phyloP scores from a whole-genome alignment of 2,329 filamentous ascomycete species.

The Aspergillus quadrilineatus region DNA sequence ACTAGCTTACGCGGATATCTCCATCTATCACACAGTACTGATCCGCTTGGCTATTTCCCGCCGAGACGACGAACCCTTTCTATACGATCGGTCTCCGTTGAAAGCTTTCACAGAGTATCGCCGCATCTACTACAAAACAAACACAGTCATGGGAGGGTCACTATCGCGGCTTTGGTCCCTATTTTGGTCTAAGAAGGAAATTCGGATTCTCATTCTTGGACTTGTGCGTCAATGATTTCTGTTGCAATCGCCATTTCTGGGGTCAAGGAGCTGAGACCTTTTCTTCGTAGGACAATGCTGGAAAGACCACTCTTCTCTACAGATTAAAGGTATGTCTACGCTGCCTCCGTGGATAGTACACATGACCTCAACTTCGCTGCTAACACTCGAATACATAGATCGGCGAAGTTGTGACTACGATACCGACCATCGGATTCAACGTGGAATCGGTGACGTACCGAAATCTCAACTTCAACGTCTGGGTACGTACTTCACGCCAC shows the following conservation, averaged over 20 bases:
- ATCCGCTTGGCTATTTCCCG: neutral
- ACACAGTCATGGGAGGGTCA: constrained; percentile 53
- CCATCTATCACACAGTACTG: neutral
- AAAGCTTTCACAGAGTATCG: constrained; percentile 4
- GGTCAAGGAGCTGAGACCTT: constrained; percentile 18
- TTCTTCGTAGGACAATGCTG: constrained; percentile 79
- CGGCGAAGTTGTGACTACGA: constrained; percentile 97
- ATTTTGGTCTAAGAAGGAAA: constrained; percentile 94
- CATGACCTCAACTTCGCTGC: neutral
- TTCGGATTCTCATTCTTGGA: constrained; percentile 89
- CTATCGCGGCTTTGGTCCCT: constrained; percentile 65
- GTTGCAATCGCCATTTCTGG: constrained; percentile 3
- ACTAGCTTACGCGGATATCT: neutral
- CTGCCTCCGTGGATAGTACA: neutral
- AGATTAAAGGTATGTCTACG: constrained; percentile 72
- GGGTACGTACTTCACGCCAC: constrained; percentile 57
- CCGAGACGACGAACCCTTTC: neutral
- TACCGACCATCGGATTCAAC: constrained; percentile 99
- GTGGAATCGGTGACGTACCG: constrained; percentile 98
- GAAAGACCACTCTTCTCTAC: constrained; percentile 96
- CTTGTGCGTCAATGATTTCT: constrained; percentile 62
- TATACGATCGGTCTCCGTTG: neutral
- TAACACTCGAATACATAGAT: constrained; percentile 59
- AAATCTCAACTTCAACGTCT: constrained; percentile 98
- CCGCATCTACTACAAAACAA: constrained; percentile 3